Evolutionary conservation across 768 basidiomycete genomes (phyloP), one percentile per base, ranked within the genome.

Genomic region (Cystofilobasidium capitatum): DNA sequence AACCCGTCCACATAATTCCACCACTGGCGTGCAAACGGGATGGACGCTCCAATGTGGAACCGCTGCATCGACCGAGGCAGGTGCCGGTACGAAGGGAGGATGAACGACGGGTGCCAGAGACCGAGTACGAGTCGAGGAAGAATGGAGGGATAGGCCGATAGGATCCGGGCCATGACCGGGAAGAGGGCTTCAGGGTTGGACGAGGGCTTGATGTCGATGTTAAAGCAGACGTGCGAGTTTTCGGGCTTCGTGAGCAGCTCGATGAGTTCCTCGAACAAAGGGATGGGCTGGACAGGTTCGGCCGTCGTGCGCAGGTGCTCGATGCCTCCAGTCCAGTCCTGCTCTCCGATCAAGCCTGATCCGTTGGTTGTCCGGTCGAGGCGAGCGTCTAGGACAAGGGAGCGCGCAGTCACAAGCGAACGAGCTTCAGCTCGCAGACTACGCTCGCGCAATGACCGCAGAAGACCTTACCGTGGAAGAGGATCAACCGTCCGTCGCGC

Each of bases 41-140:
- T 60, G 20, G 71, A 71, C 66, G 77, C 74, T 2, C 78, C 78
- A 65, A 79, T 78, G 69, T 79, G 77, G 64, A 72, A 77, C 35
- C 76, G 73, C 3, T 60, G 61, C 35, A 75, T 69, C 3, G 60
- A 26, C 14, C 74, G 66, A 9, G 77, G 76, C 31, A 79, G 72
- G 57, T 77, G 71, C 10, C 36, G 65, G 42, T 71, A 69, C 5
- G 77, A 75, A 2, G 78, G 72, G 29, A 64, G 66, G 62, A 79
- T 70, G 71, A 78, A 78, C 26, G 76, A 71, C 5, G 77, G 77
- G 51, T 79, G 78, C 78, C 78, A 79, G 13, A 79, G 73, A 31
- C 77, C 78, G 39, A 79, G 70, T 51, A 78, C 76, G 13, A 78
- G 62, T 0, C 78, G 73, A n/a, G 77, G 73, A 16, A 33, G 66